phyloP scores from a whole-genome alignment of 1,284 basidiomycete species.

The Apiotrichum veenhuisii region DNA sequence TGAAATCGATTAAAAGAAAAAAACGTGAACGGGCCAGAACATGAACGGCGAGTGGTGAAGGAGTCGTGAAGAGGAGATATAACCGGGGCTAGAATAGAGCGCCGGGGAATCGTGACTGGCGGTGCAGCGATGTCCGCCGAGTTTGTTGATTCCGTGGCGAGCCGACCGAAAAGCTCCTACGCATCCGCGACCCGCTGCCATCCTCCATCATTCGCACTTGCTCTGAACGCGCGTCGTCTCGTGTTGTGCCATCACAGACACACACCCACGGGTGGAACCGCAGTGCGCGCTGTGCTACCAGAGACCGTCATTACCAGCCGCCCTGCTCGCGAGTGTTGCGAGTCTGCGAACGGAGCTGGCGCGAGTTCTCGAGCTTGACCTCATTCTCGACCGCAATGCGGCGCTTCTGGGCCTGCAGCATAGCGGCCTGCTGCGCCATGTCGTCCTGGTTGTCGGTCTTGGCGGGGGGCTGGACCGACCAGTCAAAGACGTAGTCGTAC shows the following conservation, averaged over 20 bases:
- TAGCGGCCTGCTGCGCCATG: not conserved
- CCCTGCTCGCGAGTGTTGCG: slow-evolving; percentile 35
- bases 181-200: slow-evolving; percentile 23
- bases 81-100: slow-evolving; percentile 12
- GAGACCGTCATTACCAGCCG: slow-evolving; percentile 21
- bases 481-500: slow-evolving; percentile 98
- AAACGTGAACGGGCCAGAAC: not conserved
- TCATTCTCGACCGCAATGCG: slow-evolving; percentile 12
- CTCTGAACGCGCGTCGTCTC: slow-evolving; percentile 3
- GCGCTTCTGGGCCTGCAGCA: slow-evolving; percentile 18
- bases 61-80: slow-evolving; percentile 9
- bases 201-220: slow-evolving; percentile 12
- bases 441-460: slow-evolving; percentile 7
- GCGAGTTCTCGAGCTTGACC: slow-evolving; percentile 32
- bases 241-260: not conserved
- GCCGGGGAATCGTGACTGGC: slow-evolving; percentile 18
- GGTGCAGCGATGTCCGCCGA: slow-evolving; percentile 22
- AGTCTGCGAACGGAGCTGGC: slow-evolving; percentile 45
- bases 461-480: slow-evolving; percentile 70
- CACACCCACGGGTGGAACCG: not conserved
- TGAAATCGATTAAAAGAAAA: slow-evolving; percentile 4
- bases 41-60: not conserved
- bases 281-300: not conserved
- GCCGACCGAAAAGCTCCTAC: slow-evolving; percentile 20
- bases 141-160: slow-evolving; percentile 18